Evolutionary conservation across 345 rosid species (phyloP), one percentile per base, ranked within the genome.

Genomic region (Limnanthes douglasii): DNA sequence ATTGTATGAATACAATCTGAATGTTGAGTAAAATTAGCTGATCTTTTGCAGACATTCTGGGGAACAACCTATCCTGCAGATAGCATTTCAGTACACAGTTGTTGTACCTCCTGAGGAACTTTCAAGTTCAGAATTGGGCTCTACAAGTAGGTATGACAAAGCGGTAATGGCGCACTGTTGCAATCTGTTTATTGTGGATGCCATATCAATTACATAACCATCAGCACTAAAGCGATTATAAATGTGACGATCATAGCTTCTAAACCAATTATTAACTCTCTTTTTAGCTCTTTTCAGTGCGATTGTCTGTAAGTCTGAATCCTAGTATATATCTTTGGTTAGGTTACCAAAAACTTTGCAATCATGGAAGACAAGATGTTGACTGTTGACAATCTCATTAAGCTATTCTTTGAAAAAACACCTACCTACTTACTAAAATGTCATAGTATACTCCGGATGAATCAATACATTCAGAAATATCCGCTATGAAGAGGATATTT

Each of bases 41-140:
- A 31, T 43, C 38, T 48, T 48, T 54, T 56, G 30, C 73, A 90
- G 98, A 40, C 75, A 77, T 59, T 21, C 76, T 8, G 60, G 78
- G 20, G 96, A 90, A 48, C 92, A 75, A 56, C 98, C 96, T 2
- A 73, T 72, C 27, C 49, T 90, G 50, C 98, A 90, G 62, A 80
- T 84, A 50, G 98, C 94, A 24, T 90, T 90, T 65, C 95, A 81
- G 51, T 90, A 90, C 57, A 68, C 96, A 17, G 82, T 80, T 34
- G 69, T 84, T 25, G 92, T 68, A 46, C 82, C 92, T 25, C 92
- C 93, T 5, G 84, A 84, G 56, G 93, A 72, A 41, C 74, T 59
- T 38, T 38, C 82, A 42, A 64, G 50, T 61, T 52, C 85, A 11
- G 64, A 47, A 43, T 40, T 55, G 55, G 57, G 47, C 56, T 53